These are phyloP conservation scores for Arthrobotrys sphaeroides DNA, from an alignment of 2,329 filamentous ascomycete genomes.

Conservation along the genomic window DNA sequence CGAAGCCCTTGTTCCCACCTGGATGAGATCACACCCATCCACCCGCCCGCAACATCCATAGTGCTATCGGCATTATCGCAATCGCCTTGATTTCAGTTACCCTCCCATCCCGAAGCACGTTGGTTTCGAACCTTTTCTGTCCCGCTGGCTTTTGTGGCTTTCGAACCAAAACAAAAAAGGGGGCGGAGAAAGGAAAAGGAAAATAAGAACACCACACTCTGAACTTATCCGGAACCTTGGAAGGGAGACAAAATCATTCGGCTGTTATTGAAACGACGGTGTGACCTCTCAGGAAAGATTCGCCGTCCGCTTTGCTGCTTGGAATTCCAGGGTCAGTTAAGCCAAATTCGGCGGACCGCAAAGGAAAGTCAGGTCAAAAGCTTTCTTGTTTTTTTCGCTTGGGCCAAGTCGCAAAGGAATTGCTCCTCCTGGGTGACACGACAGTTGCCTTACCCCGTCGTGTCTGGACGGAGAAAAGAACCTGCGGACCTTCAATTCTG, in stretches of 20 bases:
- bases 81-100: background rate
- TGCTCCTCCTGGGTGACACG: slow-evolving; percentile 17
- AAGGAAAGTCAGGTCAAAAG: slow-evolving; percentile 10
- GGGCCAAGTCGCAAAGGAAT: slow-evolving; percentile 34
- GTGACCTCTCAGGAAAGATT: slow-evolving; percentile 9
- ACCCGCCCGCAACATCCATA: no score
- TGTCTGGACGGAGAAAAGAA: slow-evolving; percentile 16
- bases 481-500: slow-evolving; percentile 15
- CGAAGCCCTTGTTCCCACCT: slow-evolving; percentile 17
- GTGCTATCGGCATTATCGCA: background rate
- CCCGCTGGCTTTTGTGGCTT: slow-evolving; percentile 3
- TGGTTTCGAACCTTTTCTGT: background rate
- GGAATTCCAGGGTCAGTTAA: no score
- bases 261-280: slow-evolving; percentile 15
- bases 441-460: slow-evolving; percentile 8
- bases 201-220: slow-evolving; percentile 26
- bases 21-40: slow-evolving; percentile 24
- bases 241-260: background rate
- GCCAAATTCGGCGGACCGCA: background rate
- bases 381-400: slow-evolving; percentile 7
- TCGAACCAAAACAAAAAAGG: slow-evolving; percentile 28
- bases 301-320: slow-evolving; percentile 2
- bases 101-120: background rate
- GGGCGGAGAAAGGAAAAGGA: no score
- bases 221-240: slow-evolving; percentile 46